Evolutionary conservation across 2,329 filamentous ascomycete genomes (phyloP).

Genomic region (Juglanconis oblonga): DNA sequence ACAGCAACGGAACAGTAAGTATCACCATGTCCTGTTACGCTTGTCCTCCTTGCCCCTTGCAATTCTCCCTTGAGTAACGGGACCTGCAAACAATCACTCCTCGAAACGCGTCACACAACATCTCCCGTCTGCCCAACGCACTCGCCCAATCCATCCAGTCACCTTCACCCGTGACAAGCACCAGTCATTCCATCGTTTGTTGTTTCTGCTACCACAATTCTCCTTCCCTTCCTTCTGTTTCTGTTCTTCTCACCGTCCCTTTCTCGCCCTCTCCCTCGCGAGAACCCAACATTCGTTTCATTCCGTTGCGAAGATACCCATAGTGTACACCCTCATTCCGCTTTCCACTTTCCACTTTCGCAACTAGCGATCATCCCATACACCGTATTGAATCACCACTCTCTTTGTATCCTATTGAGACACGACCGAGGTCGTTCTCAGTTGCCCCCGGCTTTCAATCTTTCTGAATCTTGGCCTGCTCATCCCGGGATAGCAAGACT

Average conservation of each 20-base stretch:
- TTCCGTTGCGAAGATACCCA: neutral
- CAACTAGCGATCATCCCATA: neutral
- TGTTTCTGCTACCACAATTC: neutral
- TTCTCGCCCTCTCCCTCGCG: neutral
- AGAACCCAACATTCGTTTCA: constrained; percentile 2
- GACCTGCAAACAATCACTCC: constrained; percentile 16
- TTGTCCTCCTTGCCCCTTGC: constrained; percentile 12
- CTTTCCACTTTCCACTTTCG: neutral
- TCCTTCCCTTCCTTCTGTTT: neutral
- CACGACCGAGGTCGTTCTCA: neutral
- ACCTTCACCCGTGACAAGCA: neutral
- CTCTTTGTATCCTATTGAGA: constrained; percentile 1
- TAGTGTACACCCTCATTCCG: constrained; percentile 1
- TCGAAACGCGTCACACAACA: constrained; percentile 17
- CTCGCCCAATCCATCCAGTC: constrained; percentile 10
- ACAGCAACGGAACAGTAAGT: constrained; percentile 9
- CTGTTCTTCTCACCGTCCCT: neutral
- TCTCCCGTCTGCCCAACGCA: constrained; percentile 14
- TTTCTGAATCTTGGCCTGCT: neutral
- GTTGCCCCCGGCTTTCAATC: neutral
- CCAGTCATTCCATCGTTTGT: neutral
- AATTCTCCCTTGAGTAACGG: constrained; percentile 13
- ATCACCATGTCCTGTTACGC: constrained; percentile 3
- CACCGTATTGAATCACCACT: neutral
- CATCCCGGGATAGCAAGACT: neutral